Evolutionary conservation across 2,329 filamentous ascomycete species (phyloP).

Genomic region (Rhytidhysteron rufulum): DNA sequence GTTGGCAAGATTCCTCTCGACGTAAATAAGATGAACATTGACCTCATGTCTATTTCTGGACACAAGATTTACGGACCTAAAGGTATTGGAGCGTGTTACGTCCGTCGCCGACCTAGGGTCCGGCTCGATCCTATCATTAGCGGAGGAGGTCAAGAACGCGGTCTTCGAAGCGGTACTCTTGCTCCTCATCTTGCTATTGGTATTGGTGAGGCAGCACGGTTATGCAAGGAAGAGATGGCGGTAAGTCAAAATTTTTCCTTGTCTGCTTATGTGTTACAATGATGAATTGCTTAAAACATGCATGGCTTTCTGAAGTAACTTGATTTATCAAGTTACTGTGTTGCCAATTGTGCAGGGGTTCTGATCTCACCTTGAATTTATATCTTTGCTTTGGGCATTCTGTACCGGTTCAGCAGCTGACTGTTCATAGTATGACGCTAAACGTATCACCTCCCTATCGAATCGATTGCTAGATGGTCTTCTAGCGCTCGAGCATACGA

Average conservation of each 20-base stretch:
- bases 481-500: slow-evolving; percentile 85
- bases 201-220: slow-evolving; percentile 91
- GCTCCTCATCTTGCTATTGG: slow-evolving; percentile 85
- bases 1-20: slow-evolving; percentile 98
- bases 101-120: slow-evolving; percentile 86
- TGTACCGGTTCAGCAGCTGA: slow-evolving; percentile 12
- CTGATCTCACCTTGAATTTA: slow-evolving; percentile 46
- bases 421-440: slow-evolving; percentile 73
- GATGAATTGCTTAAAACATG: slow-evolving; percentile 85
- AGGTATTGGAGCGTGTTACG: slow-evolving; percentile 93
- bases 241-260: slow-evolving; percentile 55
- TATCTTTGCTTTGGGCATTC: slow-evolving; percentile 1
- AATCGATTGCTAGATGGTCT: slow-evolving; percentile 80
- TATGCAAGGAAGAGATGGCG: slow-evolving; percentile 83
- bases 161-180: slow-evolving; percentile 87
- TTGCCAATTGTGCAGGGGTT: slow-evolving; percentile 61
- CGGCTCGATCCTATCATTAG: slow-evolving; percentile 94
- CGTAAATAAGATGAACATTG: slow-evolving; percentile 96
- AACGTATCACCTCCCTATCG: slow-evolving; percentile 77
- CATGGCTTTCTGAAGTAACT: slow-evolving; percentile 81
- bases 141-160: slow-evolving; percentile 93
- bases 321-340: slow-evolving; percentile 33
- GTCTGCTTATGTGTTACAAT: slow-evolving; percentile 40
- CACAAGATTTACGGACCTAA: slow-evolving; percentile 99
- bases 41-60: slow-evolving; percentile 97